Conservation (phyloP, 768 basidiomycete genomes). For the Gloeophyllum trabeum region DNA sequence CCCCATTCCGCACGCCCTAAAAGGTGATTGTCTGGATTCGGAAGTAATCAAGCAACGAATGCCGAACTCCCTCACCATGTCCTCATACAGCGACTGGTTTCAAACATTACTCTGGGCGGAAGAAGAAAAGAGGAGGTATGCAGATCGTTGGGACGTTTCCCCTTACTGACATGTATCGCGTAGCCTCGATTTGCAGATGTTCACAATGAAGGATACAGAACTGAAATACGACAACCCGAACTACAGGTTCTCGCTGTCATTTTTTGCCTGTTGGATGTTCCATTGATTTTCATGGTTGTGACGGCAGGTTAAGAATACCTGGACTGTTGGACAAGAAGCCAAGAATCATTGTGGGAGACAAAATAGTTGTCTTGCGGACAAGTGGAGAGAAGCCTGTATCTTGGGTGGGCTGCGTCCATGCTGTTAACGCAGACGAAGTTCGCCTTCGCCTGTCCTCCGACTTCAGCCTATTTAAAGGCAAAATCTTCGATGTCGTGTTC, state of each 20-base stretch:
- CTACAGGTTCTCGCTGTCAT: too few relatives aligned
- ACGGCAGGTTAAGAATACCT: slow-evolving; percentile 31
- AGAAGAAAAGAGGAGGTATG: slow-evolving; percentile 1
- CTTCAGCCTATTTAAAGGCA: slow-evolving; percentile 27
- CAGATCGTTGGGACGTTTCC: too few relatives aligned
- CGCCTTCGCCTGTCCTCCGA: slow-evolving; percentile 32
- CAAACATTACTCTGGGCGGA: neutral
- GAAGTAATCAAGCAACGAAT: too few relatives aligned
- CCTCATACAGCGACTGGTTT: neutral
- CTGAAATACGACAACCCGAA: too few relatives aligned
- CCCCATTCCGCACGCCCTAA: neutral
- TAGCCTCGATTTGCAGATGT: too few relatives aligned
- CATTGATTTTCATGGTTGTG: too few relatives aligned
- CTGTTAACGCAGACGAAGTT: slow-evolving; percentile 36
- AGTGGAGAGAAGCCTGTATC: slow-evolving; percentile 24
- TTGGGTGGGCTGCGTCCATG: slow-evolving; percentile 53
- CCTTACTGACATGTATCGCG: too few relatives aligned
- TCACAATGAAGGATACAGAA: too few relatives aligned
- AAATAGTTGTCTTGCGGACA: slow-evolving; percentile 24
- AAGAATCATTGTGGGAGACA: slow-evolving; percentile 42
- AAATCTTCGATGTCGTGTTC: slow-evolving; percentile 41
- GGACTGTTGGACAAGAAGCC: slow-evolving; percentile 50
- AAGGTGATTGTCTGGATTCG: too few relatives aligned
- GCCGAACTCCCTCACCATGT: neutral
- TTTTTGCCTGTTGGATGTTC: too few relatives aligned